Evolutionary conservation across 2,329 filamentous ascomycete species (phyloP).

Genomic region (Aureobasidium leucospermi): DNA sequence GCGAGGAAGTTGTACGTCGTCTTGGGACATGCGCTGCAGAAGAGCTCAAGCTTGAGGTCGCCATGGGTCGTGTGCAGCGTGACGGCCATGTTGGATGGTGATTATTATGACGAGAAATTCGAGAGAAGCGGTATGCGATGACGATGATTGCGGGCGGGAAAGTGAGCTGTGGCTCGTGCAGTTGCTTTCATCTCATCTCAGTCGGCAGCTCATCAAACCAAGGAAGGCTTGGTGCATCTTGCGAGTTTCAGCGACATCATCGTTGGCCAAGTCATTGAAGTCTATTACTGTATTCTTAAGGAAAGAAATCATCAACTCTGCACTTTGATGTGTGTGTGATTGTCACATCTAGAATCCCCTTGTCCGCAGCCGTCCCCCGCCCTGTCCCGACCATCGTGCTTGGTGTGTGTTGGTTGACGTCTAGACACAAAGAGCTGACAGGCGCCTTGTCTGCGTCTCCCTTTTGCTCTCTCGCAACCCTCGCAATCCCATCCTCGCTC

Average conservation of each 20-base stretch:
- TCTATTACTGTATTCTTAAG: neutral
- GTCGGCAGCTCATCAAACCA: conserved; percentile 4
- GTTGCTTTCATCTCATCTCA: neutral
- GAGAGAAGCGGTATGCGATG: neutral
- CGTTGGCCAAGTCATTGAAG: neutral
- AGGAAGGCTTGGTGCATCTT: neutral
- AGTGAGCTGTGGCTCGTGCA: neutral
- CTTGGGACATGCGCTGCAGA: conserved; percentile 90
- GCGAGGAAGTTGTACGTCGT: conserved; percentile 84
- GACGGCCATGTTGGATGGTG: conserved; percentile 35
- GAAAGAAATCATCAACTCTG: too few relatives aligned
- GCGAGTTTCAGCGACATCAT: conserved; percentile 8
- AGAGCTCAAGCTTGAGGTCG: conserved; percentile 90
- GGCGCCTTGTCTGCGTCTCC: neutral
- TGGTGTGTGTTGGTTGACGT: neutral
- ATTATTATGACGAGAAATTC: neutral
- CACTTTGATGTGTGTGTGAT: neutral
- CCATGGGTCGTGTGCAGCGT: conserved; percentile 79
- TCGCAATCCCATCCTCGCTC: neutral
- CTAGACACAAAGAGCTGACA: neutral
- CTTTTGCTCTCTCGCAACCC: neutral
- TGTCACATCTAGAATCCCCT: neutral
- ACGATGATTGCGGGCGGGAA: neutral
- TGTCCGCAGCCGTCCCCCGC: neutral
- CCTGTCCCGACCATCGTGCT: neutral